These are phyloP conservation scores for Pleurotus cornucopiae DNA, from an alignment of 768 basidiomycete species.

Conservation along the genomic window DNA sequence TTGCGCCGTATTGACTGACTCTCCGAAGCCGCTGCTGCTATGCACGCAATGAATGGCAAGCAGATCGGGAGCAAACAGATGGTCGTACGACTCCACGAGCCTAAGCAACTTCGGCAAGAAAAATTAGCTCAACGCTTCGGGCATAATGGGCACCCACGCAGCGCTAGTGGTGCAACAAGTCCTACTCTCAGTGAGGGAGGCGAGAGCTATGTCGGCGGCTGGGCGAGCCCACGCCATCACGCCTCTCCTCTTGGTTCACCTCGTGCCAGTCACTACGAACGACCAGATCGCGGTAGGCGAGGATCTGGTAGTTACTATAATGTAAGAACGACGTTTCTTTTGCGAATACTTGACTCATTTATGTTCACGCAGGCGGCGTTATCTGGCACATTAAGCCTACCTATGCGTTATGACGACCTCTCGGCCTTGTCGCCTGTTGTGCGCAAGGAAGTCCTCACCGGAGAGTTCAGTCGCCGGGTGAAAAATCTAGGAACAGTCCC, in stretches of 20 bases:
- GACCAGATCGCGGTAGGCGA: constrained; percentile 64
- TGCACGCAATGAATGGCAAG: constrained; percentile 79
- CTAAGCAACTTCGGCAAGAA: constrained; percentile 87
- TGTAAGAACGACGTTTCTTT: constrained; percentile 32
- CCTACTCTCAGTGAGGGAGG: constrained; percentile 81
- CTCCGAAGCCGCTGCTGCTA: constrained; percentile 58
- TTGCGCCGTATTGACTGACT: constrained; percentile 7
- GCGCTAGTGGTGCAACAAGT: constrained; percentile 79
- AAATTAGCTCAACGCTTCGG: constrained; percentile 82
- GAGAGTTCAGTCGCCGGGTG: constrained; percentile 75
- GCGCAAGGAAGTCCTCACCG: constrained; percentile 79
- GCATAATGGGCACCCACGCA: constrained; percentile 77
- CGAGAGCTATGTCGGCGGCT: constrained; percentile 61
- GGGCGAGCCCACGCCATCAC: constrained; percentile 68
- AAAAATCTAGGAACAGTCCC: constrained; percentile 53
- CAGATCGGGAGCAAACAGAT: constrained; percentile 71
- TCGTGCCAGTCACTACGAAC: constrained; percentile 45
- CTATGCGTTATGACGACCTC: constrained; percentile 86
- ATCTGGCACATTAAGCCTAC: constrained; percentile 71
- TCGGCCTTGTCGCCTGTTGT: constrained; percentile 82
- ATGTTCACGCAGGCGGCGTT: constrained; percentile 61
- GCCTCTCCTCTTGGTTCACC: constrained; percentile 54
- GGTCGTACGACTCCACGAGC: constrained; percentile 86
- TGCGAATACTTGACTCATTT: too few relatives aligned
- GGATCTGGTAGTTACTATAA: constrained; percentile 87